Conservation (phyloP, 2,329 filamentous ascomycete genomes). For the Tolypocladium endophyticum region DNA sequence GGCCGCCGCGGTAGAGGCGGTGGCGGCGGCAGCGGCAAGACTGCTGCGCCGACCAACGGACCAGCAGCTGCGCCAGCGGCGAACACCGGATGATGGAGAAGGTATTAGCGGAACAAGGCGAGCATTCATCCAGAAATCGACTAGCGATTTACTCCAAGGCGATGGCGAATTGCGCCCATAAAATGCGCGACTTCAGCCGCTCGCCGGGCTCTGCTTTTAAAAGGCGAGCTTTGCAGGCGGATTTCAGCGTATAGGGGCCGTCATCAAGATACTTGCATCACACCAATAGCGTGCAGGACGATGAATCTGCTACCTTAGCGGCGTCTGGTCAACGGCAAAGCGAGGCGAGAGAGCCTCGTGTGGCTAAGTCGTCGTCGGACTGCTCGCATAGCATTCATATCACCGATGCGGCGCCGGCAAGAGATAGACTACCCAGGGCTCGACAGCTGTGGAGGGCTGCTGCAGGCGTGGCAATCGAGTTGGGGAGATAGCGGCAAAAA, state of each 20-base stretch:
- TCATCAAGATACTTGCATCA: neutral
- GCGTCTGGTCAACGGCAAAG: neutral
- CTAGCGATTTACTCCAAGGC: neutral
- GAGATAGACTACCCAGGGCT: neutral
- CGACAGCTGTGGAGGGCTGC: neutral
- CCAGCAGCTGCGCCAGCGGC: slow-evolving; percentile 1
- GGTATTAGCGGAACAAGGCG: neutral
- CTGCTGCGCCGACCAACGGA: slow-evolving; percentile 3
- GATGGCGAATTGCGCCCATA: neutral
- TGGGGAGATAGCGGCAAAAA: neutral
- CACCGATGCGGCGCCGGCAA: neutral
- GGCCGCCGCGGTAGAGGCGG: slow-evolving; percentile 10
- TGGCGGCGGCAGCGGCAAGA: slow-evolving; percentile 3
- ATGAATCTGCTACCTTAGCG: neutral
- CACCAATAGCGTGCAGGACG: neutral
- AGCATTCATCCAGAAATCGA: slow-evolving; percentile 1
- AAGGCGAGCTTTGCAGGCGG: neutral
- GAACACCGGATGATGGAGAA: slow-evolving; percentile 3
- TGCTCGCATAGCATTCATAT: neutral
- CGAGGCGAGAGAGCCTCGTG: neutral
- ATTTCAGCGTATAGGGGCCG: neutral
- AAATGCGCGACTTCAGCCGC: neutral
- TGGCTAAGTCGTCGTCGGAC: neutral
- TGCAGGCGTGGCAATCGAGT: neutral
- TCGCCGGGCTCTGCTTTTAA: neutral